Conservation (phyloP, 73 alveolate species). For the Tetrahymena elliotti region DNA sequence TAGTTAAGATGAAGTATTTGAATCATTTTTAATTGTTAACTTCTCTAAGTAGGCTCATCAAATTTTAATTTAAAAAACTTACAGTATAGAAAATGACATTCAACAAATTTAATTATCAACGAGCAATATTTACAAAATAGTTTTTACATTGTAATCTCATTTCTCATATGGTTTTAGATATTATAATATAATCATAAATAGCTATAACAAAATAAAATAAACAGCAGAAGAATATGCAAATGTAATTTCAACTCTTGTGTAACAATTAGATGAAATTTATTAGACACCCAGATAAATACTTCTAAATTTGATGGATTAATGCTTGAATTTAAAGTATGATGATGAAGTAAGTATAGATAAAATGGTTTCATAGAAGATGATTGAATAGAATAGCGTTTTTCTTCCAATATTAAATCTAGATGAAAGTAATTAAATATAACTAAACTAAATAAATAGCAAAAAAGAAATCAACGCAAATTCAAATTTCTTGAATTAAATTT, state of each 20-base stretch:
- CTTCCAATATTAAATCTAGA: background rate
- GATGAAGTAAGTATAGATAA: background rate
- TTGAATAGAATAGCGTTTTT: background rate
- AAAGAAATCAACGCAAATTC: background rate
- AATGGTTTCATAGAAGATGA: background rate
- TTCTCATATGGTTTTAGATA: background rate
- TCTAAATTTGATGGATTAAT: background rate
- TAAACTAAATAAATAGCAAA: background rate
- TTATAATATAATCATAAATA: background rate
- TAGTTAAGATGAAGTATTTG: background rate
- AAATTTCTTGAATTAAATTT: no score
- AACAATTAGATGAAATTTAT: background rate
- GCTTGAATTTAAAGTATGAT: background rate
- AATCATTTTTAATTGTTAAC: background rate
- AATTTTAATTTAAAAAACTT: background rate
- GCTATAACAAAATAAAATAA: background rate
- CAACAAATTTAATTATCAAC: background rate
- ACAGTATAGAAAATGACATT: background rate
- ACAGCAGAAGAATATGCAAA: background rate
- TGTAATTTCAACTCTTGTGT: background rate
- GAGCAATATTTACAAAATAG: background rate
- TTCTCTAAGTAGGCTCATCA: background rate
- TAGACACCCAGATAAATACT: background rate
- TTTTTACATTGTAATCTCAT: background rate
- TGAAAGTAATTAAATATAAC: background rate